Evolutionary conservation across 2,329 filamentous ascomycete species (phyloP).

Genomic region (Fusarium dlaminii): DNA sequence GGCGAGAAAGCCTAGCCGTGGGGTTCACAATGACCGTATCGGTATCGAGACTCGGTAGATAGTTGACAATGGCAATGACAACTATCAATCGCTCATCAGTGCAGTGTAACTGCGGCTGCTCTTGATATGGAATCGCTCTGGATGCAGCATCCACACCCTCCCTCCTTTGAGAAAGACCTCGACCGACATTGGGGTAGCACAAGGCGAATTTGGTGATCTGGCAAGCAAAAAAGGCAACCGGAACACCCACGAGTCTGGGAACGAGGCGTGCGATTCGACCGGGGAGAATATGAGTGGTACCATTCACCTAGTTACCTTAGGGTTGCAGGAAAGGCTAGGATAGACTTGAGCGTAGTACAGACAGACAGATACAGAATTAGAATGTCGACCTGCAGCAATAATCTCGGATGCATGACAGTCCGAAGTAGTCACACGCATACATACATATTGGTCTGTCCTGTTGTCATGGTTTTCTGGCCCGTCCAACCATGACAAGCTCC

Average conservation of each 20-base stretch:
- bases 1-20: constrained; percentile 42
- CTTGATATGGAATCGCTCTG: constrained; percentile 30
- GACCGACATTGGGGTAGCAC: constrained; percentile 11
- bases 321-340: constrained; percentile 24
- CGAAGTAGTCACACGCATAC: constrained; percentile 40
- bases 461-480: neutral
- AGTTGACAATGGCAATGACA: neutral
- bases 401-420: constrained; percentile 42
- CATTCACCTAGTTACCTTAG: constrained; percentile 8
- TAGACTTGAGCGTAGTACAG: constrained; percentile 8
- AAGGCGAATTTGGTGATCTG: constrained; percentile 20
- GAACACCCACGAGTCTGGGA: constrained; percentile 16
- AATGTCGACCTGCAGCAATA: constrained; percentile 42
- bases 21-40: constrained; percentile 18
- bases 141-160: constrained; percentile 31
- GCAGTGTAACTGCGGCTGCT: neutral
- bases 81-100: neutral
- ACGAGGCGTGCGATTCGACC: constrained; percentile 13
- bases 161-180: constrained; percentile 19
- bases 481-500: constrained; percentile 24
- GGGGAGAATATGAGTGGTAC: constrained; percentile 12
- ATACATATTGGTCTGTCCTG: constrained; percentile 29
- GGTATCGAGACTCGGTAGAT: constrained; percentile 17
- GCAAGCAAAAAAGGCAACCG: constrained; percentile 31
- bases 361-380: constrained; percentile 21